Evolutionary conservation across 2,329 filamentous ascomycete genomes (phyloP), one percentile per base, ranked within the genome.

Genomic region (Cladophialophora psammophila): DNA sequence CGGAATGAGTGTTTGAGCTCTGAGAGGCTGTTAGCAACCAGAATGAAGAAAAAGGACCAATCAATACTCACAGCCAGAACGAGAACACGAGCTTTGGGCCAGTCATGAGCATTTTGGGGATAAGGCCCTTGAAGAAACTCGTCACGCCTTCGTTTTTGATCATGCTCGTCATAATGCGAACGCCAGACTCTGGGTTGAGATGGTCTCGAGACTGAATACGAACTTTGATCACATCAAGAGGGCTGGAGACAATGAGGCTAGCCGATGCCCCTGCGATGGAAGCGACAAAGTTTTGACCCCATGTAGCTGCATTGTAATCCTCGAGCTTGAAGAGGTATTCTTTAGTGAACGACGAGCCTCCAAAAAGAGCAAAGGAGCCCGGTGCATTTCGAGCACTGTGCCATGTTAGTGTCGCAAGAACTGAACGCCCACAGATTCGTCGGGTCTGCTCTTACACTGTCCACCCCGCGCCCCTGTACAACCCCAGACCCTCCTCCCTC

Each of bases 181-280:
- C 93, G 52, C 95, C 95, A 74, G 91, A 91, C 84, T 98, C 93
- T 67, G 94, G 94, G 85, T 97, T 95, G 72, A 99, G 95, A 75
- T 99, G 99, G 85, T 99, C 98, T 77, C 91, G 89, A 87, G 98
- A 98, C 83, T 98, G 94, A 75, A 98, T 97, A 76, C 94, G 89
- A 67, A 94, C 97, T 87, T 98, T 98, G 87, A 98, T 95, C 74
- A 98, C 94, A 78, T 98, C 94, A 67, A 98, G 87, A 34, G 94
- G 94, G 31, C 94, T 94, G n/a, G 94, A 97, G 58, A 99, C 94
- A 57, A 99, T 81, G 55, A 99, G 87, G n/a, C 94, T 97, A 12
- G 95, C 93, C 63, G 92, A 95, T 61, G 95, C 95, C 83, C 95
- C 95, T 69, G 91, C 93, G 74, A 99, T 94, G 7, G 95, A 98